Base-by-base conservation (phyloP, 257 asterid species). In the Petunia secreta region DNA sequence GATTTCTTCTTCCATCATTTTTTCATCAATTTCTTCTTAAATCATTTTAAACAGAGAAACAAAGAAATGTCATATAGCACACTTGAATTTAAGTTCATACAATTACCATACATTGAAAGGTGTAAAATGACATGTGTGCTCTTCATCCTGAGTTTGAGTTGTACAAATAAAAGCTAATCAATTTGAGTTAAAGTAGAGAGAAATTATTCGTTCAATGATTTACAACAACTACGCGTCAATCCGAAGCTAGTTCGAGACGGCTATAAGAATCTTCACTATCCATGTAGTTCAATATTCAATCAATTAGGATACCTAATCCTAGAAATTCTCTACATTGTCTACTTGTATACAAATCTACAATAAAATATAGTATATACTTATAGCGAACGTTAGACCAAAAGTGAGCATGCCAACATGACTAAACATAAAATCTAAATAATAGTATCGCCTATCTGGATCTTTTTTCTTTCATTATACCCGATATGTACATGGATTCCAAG, bases 1-100 rank as follows among this genome's bases (percentile, higher is more conserved):
- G 5, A 43, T 71, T 71, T 71, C 77, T 48, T 48, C 43, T 71
- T 48, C 77, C 77, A 71, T 48, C 41, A 71, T 25, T 25, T 25
- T 25, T 25, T 25, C 77, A 71, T 48, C 41, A 71, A 43, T 71
- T 71, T 71, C 77, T 48, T 48, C 43, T 71, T 48, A 59, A 59
- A 71, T 48, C 41, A 71, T 46, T 34, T 25, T 46, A 0, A 48
- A 46, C 59, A 69, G 13, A 46, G 57, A 13, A 1, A 71, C 50
- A 5, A 50, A 46, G 60, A 46, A 46, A 71, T 71, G n/a, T 71
- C 44, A 48, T 71, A 15, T 4, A 34, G 16, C 43, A 71, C 77
- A 48, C 25, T 1, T 10, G 25, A 15, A n/a, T 6, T 39, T 48
- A 71, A 48, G 60, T 25, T 71, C 50, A 5, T 48, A 11, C 11